phyloP scores from a whole-genome alignment of 2,329 filamentous ascomycete species.

The Rutstroemia sp. region DNA sequence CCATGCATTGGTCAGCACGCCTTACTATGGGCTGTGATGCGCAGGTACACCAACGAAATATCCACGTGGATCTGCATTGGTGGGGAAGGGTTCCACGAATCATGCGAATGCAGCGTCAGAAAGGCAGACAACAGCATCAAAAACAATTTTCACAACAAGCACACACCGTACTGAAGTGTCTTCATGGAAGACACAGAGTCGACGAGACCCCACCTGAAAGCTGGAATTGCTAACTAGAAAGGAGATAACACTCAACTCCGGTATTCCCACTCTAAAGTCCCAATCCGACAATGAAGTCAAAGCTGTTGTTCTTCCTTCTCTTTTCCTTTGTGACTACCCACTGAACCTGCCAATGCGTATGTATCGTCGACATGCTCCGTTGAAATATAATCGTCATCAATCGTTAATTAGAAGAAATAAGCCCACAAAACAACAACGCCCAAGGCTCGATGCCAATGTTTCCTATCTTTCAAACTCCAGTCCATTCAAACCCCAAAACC shows the following conservation, averaged over 20 bases:
- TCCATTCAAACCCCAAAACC: not conserved
- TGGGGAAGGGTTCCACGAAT: not conserved
- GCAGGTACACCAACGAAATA: no score
- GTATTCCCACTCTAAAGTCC: not conserved
- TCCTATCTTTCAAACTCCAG: not conserved
- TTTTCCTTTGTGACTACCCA: not conserved
- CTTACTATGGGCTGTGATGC: no score
- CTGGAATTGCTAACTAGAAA: constrained; percentile 1
- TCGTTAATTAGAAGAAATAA: not conserved
- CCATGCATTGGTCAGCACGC: no score
- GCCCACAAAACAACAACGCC: not conserved
- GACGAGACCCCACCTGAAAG: not conserved
- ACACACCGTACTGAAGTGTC: not conserved
- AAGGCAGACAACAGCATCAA: not conserved
- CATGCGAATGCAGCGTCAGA: not conserved
- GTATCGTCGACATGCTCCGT: not conserved
- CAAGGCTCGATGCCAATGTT: not conserved
- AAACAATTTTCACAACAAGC: not conserved
- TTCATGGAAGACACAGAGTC: not conserved
- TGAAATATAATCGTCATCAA: not conserved
- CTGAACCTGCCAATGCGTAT: not conserved
- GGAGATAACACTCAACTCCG: not conserved
- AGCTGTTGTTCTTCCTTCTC: not conserved
- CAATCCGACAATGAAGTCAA: not conserved
- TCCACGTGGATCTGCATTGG: no score